These are phyloP conservation scores for Chloropicon primus DNA, from an alignment of 139 green algal species.

Conservation along the genomic window DNA sequence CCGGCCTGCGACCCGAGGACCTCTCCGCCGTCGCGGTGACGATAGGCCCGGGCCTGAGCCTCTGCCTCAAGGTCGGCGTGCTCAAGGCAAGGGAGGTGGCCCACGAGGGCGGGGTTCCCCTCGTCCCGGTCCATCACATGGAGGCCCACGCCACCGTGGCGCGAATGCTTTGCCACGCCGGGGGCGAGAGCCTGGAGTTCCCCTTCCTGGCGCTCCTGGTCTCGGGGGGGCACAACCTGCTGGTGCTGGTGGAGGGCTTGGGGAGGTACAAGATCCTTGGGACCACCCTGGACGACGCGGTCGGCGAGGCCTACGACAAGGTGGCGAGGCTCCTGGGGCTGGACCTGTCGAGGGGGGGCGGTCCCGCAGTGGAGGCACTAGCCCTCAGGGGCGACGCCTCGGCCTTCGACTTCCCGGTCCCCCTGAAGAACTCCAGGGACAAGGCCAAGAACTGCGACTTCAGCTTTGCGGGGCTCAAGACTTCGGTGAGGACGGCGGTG, in stretches of 20 bases:
- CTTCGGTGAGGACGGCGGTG: constrained; percentile 36
- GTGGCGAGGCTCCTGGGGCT: constrained; percentile 81
- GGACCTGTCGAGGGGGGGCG: constrained; percentile 32
- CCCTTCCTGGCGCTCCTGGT: constrained; percentile 19
- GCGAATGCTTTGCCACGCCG: background rate
- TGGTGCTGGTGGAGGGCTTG: constrained; percentile 74
- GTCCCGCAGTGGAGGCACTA: constrained; percentile 63
- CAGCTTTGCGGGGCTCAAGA: constrained; percentile 93
- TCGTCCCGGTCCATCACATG: constrained; percentile 94
- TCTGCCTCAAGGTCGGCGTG: constrained; percentile 91
- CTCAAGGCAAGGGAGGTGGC: constrained; percentile 69
- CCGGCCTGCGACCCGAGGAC: constrained; percentile 21
- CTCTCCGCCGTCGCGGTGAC: constrained; percentile 84
- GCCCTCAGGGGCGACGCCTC: constrained; percentile 49
- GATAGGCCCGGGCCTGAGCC: constrained; percentile 77
- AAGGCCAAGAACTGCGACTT: constrained; percentile 58
- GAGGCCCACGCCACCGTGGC: constrained; percentile 63
- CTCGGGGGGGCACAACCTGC: constrained; percentile 81
- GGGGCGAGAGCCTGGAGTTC: constrained; percentile 6
- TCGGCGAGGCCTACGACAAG: constrained; percentile 96
- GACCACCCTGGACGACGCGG: constrained; percentile 79
- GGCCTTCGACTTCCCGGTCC: constrained; percentile 48
- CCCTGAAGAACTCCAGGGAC: constrained; percentile 40
- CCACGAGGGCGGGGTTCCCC: constrained; percentile 34
- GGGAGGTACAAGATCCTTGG: constrained; percentile 82